Conservation (phyloP, 1,284 basidiomycete genomes). For the Moesziomyces sp. region DNA sequence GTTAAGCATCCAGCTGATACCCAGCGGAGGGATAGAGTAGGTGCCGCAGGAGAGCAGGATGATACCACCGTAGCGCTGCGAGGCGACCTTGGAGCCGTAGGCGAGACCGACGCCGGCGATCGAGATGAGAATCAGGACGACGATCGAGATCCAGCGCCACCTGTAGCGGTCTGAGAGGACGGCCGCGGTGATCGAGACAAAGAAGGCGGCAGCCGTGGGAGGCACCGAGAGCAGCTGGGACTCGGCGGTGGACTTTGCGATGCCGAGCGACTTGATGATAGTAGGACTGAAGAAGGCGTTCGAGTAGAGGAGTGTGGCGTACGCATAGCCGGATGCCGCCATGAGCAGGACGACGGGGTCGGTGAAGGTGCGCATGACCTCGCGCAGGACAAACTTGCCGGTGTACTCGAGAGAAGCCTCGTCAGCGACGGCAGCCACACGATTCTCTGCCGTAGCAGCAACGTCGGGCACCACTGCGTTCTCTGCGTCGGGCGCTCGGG, state of each 20-base stretch:
- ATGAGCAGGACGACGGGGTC: constrained; percentile 50
- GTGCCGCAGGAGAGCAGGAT: constrained; percentile 52
- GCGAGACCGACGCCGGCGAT: constrained; percentile 53
- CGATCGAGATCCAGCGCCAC: constrained; percentile 44
- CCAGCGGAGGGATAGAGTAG: constrained; percentile 46
- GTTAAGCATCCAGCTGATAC: constrained; percentile 55
- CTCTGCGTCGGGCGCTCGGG: constrained; percentile 2
- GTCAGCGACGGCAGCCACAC: constrained; percentile 21
- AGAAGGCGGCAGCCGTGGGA: constrained; percentile 55
- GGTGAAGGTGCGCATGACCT: constrained; percentile 48
- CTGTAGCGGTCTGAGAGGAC: constrained; percentile 54
- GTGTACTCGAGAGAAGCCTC: constrained; percentile 26
- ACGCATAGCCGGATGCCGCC: constrained; percentile 49
- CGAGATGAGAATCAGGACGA: constrained; percentile 40
- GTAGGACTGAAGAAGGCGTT: constrained; percentile 59
- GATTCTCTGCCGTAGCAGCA: constrained; percentile 17
- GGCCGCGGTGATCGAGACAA: constrained; percentile 50
- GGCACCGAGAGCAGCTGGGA: constrained; percentile 60
- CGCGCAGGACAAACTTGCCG: constrained; percentile 37
- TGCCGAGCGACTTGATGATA: constrained; percentile 53
- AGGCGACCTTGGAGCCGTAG: constrained; percentile 30
- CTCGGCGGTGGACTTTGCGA: constrained; percentile 43
- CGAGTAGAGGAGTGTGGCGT: constrained; percentile 53
- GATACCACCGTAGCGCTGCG: constrained; percentile 56
- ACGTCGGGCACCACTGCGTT: constrained; percentile 8